Base-by-base conservation (phyloP, 148 eudicot genomes). In the Camellia granthamiana region DNA sequence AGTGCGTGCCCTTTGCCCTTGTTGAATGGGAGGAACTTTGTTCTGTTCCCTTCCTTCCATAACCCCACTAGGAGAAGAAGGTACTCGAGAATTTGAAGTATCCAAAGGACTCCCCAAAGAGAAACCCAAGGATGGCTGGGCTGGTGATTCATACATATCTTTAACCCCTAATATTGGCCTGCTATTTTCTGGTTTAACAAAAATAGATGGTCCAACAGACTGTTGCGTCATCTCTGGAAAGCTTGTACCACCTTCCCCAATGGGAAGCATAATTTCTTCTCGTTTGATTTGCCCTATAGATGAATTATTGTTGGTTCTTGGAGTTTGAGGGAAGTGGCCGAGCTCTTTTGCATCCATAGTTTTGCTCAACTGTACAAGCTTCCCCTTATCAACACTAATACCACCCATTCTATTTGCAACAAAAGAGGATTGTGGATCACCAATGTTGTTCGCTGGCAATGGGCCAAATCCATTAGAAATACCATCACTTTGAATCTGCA, bases 1-100 rank as follows among this genome's bases (percentile, higher is more conserved):
- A 66, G 88, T 87, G 18, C 91, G 91, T 47, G 88, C 80, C 85
- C 88, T 90, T 83, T 87, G 92, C 72, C 89, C 97, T 52, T 90
- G 81, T 72, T 89, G 91, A 74, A 85, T 84, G 79, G 86, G 64
- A 75, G 87, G 78, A 73, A 75, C 72, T 84, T 79, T 85, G 79
- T 67, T 80, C 82, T 86, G 89, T 64, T 96, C 93, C 79, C 80
- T 80, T 82, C 83, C 90, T 77, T 86, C 92, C 77, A 87, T 87
- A 63, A 18, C 77, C 23, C 84, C 88, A 74, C 75, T 75, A 55
- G 87, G 69, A 82, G 87, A 67, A 82, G 86, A 78, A 78, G 85
- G 81, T 19, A 64, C 76, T 64, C 77, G 81, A 77, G 79, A 77
- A 77, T 81, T 88, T 61, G 90, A 76, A 80, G 84, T 67, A 69